phyloP scores from a whole-genome alignment of 78 protist species.

The Dictyostelium citrinum region DNA sequence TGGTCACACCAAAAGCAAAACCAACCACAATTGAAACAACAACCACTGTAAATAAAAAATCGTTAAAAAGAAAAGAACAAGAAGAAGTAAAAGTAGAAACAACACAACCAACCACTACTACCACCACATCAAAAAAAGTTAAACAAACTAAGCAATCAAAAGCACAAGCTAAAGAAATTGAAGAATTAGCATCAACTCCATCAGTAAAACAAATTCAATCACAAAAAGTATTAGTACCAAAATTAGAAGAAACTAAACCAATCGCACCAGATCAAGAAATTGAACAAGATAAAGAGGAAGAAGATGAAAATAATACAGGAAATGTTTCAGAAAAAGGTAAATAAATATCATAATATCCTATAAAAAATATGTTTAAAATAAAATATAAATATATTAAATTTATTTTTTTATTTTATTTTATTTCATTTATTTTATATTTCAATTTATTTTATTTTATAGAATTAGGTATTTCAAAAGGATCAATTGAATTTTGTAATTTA shows the following conservation, averaged over 20 bases:
- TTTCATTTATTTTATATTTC: background rate
- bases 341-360: too few species aligned
- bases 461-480: conserved; percentile 17
- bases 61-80: too few species aligned
- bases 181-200: conserved; percentile 17
- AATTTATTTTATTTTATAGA: background rate
- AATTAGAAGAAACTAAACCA: background rate
- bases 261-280: background rate
- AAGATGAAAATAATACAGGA: background rate
- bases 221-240: background rate
- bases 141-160: background rate
- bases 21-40: too few species aligned
- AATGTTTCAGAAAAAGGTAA: conserved; percentile 29
- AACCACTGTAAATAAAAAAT: too few species aligned
- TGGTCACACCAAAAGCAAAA: background rate
- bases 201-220: background rate
- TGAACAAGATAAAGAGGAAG: background rate
- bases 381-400: background rate
- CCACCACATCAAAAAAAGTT: background rate
- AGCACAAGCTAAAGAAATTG: background rate
- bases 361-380: too few species aligned
- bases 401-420: too few species aligned
- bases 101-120: too few species aligned
- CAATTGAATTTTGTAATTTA: conserved; percentile 70
- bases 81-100: too few species aligned